These are phyloP conservation scores for Trypanosoma scelopori DNA, from an alignment of 208 protist species.

Conservation along the genomic window DNA sequence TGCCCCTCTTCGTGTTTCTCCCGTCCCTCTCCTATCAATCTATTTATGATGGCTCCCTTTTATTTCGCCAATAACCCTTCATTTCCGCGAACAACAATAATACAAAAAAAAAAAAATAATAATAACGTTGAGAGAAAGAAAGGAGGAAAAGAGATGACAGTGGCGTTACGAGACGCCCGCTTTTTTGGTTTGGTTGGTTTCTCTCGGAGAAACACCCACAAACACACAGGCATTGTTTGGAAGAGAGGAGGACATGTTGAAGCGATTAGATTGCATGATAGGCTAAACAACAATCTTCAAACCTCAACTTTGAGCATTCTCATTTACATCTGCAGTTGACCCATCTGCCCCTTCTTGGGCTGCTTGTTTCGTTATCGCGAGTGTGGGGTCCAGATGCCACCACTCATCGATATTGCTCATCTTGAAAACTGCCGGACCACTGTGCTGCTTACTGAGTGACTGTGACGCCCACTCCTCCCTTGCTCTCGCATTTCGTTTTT, in stretches of 20 bases:
- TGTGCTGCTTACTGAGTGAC: slow-evolving; percentile 21
- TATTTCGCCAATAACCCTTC: too few relatives aligned
- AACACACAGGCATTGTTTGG: too few relatives aligned
- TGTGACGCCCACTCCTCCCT: slow-evolving; percentile 28
- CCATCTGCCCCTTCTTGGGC: background rate
- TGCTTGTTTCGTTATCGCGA: slow-evolving; percentile 39
- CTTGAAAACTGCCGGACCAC: slow-evolving; percentile 58
- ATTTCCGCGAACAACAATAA: background rate
- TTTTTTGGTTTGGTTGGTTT: too few relatives aligned
- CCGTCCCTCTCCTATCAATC: too few relatives aligned
- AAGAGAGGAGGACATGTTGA: too few relatives aligned
- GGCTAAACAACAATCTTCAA: slow-evolving; percentile 3
- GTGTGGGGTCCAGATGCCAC: slow-evolving; percentile 56
- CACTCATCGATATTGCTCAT: slow-evolving; percentile 85
- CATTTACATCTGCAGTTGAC: background rate
- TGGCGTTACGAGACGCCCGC: too few relatives aligned
- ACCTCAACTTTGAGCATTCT: slow-evolving; percentile 7
- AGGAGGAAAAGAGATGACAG: background rate
- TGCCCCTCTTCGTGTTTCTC: too few relatives aligned
- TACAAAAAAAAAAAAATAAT: background rate
- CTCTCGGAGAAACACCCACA: too few relatives aligned
- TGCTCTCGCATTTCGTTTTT: slow-evolving; percentile 26
- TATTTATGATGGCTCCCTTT: too few relatives aligned
- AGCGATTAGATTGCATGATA: too few relatives aligned
- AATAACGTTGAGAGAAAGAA: background rate